Evolutionary conservation across 495 filamentous ascomycete species (phyloP).

Genomic region (Daldinia bambusicola): DNA sequence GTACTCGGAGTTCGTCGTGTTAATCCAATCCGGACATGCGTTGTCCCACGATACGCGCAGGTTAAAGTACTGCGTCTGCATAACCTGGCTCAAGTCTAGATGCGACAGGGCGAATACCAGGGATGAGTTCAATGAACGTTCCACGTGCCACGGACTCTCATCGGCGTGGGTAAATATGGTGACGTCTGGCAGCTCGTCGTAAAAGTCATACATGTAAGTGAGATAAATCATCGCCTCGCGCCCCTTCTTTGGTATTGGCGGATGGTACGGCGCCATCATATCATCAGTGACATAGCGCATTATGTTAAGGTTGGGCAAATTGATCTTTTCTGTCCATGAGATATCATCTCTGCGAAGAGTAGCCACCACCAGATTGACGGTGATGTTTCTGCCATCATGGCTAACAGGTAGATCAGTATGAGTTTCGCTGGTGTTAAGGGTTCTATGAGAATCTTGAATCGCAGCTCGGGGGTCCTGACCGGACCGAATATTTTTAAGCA

Average conservation of each 20-base stretch:
- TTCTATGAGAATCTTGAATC: conserved; percentile 1
- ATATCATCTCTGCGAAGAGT: conserved; percentile 66
- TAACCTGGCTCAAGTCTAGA: conserved; percentile 56
- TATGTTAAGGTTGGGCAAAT: conserved; percentile 63
- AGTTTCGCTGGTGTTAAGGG: conserved; percentile 8
- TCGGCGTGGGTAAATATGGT: conserved; percentile 77
- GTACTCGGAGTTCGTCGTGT: conserved; percentile 61
- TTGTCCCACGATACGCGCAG: conserved; percentile 63
- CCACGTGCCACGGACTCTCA: conserved; percentile 73
- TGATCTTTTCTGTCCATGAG: conserved; percentile 66
- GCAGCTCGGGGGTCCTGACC: conserved; percentile 2
- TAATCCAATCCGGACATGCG: conserved; percentile 66
- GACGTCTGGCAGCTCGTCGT: conserved; percentile 73
- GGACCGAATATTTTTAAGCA: conserved; percentile 22
- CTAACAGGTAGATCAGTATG: not conserved
- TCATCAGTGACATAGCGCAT: conserved; percentile 75
- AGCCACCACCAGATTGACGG: conserved; percentile 66
- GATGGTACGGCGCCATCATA: conserved; percentile 66
- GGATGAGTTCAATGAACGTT: conserved; percentile 56
- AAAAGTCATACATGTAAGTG: conserved; percentile 77
- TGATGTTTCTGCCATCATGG: conserved; percentile 25
- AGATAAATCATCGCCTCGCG: conserved; percentile 82
- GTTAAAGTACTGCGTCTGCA: conserved; percentile 61
- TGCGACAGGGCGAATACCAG: conserved; percentile 55
- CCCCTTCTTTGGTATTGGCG: conserved; percentile 74